Evolutionary conservation across 345 rosid species (phyloP).

Genomic region (Lepidium aucheri): DNA sequence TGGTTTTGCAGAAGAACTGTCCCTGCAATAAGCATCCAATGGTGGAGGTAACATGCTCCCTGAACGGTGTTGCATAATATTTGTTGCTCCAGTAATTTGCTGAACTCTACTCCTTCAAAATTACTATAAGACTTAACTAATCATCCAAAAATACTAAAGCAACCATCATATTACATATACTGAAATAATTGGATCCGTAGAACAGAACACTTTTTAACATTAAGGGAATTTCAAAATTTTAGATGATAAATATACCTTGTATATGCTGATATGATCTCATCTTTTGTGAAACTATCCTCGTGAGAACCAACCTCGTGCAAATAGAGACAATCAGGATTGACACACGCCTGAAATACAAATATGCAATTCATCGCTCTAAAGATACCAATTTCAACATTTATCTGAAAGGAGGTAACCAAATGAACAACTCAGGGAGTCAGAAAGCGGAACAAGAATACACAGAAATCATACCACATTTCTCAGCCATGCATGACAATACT

Average conservation of each 20-base stretch:
- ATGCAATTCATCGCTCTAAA: constrained; percentile 6
- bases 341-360: constrained; percentile 48
- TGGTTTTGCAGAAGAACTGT: constrained; percentile 44
- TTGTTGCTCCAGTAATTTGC: constrained; percentile 61
- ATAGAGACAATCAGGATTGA: constrained; percentile 65
- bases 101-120: constrained; percentile 59
- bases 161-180: constrained; percentile 6
- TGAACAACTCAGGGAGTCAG: neutral
- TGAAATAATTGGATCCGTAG: neutral
- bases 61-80: constrained; percentile 41
- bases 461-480: constrained; percentile 49
- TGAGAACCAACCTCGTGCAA: constrained; percentile 68
- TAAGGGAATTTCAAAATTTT: neutral
- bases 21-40: constrained; percentile 38
- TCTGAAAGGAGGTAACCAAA: neutral
- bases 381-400: neutral
- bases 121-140: constrained; percentile 26
- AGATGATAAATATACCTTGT: constrained; percentile 35
- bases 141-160: constrained; percentile 23
- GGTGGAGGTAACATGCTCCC: constrained; percentile 80
- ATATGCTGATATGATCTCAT: constrained; percentile 57
- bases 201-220: neutral
- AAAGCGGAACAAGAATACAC: neutral
- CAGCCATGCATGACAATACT: constrained; percentile 81
- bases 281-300: constrained; percentile 71